Evolutionary conservation across 2,329 filamentous ascomycete genomes (phyloP).

Genomic region (Diaporthe capsici): DNA sequence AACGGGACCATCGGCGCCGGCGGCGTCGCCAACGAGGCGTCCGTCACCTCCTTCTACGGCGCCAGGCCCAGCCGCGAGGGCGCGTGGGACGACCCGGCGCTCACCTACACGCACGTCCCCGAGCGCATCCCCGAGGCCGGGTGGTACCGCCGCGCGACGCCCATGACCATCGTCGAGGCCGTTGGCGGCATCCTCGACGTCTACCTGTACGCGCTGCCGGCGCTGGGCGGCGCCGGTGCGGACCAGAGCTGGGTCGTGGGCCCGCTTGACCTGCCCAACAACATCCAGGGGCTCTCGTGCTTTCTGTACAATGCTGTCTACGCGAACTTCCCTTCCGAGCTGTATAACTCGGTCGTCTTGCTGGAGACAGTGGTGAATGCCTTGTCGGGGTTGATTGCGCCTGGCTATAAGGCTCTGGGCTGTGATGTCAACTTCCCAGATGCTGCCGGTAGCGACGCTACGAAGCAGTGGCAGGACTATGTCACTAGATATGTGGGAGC

Average conservation of each 20-base stretch:
- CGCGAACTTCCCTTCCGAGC: constrained; percentile 41
- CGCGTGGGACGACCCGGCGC: constrained; percentile 38
- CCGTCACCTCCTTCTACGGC: constrained; percentile 43
- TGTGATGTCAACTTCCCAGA: constrained; percentile 39
- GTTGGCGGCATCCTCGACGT: constrained; percentile 39
- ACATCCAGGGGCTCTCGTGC: constrained; percentile 40
- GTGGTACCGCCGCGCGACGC: constrained; percentile 42
- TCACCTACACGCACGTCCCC: constrained; percentile 40
- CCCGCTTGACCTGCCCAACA: constrained; percentile 38
- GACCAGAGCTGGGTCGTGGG: constrained; percentile 40
- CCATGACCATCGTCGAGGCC: constrained; percentile 41
- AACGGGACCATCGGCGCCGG: constrained; percentile 42
- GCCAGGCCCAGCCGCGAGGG: constrained; percentile 36
- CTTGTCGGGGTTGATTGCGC: constrained; percentile 32
- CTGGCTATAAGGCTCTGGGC: constrained; percentile 40
- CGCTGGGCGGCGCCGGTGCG: constrained; percentile 39
- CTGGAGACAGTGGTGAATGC: constrained; percentile 36
- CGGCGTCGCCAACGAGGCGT: constrained; percentile 43
- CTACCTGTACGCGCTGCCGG: constrained; percentile 40
- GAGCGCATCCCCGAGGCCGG: constrained; percentile 40
- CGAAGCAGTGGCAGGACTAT: background rate
- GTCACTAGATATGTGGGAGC: background rate
- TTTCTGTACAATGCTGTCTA: constrained; percentile 43
- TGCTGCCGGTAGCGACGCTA: constrained; percentile 10
- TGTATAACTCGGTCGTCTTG: constrained; percentile 37